Evolutionary conservation across 768 basidiomycete genomes (phyloP).

Genomic region (Tubosaeta sp.): DNA sequence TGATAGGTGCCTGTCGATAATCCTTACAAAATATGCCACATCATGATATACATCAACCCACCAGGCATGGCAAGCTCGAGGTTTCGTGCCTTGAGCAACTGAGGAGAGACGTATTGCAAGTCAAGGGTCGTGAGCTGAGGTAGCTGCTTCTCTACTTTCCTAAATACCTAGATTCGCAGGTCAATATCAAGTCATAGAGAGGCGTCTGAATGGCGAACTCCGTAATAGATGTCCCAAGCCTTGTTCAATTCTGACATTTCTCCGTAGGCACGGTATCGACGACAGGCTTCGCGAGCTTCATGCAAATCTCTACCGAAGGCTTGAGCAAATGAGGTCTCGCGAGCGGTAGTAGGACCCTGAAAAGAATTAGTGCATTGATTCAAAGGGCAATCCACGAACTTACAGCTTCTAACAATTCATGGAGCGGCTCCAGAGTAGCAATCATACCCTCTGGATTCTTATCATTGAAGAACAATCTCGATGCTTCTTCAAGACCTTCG

Average conservation of each 20-base stretch:
- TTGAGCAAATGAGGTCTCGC: constrained; percentile 93
- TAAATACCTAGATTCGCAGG: constrained; percentile 67
- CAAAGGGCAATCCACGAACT: constrained; percentile 17
- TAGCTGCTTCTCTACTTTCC: constrained; percentile 91
- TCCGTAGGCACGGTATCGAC: constrained; percentile 78
- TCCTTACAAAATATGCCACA: neutral
- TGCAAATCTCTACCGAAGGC: constrained; percentile 89
- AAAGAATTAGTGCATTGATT: constrained; percentile 1
- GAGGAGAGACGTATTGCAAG: constrained; percentile 95
- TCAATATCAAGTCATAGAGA: neutral
- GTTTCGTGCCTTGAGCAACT: constrained; percentile 80
- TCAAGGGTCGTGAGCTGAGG: constrained; percentile 87
- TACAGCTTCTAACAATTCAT: constrained; percentile 86
- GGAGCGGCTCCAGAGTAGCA: constrained; percentile 83
- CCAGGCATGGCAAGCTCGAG: constrained; percentile 96
- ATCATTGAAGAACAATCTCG: constrained; percentile 93
- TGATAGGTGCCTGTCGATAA: constrained; percentile 76
- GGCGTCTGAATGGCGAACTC: constrained; percentile 43
- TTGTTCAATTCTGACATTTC: constrained; percentile 90
- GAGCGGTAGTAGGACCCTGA: constrained; percentile 88
- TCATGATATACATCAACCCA: constrained; percentile 23
- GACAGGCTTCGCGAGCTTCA: constrained; percentile 89
- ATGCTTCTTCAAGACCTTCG: constrained; percentile 96
- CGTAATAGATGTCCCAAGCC: constrained; percentile 99
- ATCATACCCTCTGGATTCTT: constrained; percentile 98